Evolutionary conservation across 208 protist species (phyloP).

Genomic region (Crithidia brevicula): DNA sequence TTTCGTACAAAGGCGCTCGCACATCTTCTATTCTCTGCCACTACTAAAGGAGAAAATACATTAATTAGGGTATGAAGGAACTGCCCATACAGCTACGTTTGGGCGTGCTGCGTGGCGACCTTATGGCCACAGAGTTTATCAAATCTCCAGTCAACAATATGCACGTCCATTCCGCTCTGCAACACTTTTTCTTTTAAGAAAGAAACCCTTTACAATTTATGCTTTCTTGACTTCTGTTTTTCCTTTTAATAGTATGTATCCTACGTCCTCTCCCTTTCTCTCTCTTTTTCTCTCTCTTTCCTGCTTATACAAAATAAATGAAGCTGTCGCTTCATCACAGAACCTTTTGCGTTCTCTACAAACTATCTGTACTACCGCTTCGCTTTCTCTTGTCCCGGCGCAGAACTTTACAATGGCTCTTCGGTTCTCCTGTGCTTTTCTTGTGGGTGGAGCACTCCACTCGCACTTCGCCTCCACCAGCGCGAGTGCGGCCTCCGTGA

Average conservation of each 20-base stretch:
- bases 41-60: no score
- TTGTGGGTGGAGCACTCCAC: constrained; percentile 46
- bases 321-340: no score
- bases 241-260: no score
- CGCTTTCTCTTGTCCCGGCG: neutral
- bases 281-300: neutral
- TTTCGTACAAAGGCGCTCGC: neutral
- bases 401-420: constrained; percentile 62
- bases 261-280: neutral
- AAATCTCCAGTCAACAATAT: no score
- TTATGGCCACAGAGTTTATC: no score
- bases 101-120: no score
- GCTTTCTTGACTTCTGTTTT: neutral
- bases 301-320: neutral
- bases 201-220: neutral
- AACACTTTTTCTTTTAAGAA: no score
- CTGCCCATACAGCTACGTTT: no score
- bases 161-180: no score
- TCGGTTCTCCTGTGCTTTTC: constrained; percentile 51
- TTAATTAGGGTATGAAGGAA: no score
- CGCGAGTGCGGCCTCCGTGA: constrained; percentile 29
- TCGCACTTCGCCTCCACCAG: constrained; percentile 17
- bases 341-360: no score
- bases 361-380: no score
- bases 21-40: neutral